Evolutionary conservation across 83 land plant genomes (phyloP), one percentile per base, ranked within the genome.

Genomic region (Diphasiastrum complanatum): DNA sequence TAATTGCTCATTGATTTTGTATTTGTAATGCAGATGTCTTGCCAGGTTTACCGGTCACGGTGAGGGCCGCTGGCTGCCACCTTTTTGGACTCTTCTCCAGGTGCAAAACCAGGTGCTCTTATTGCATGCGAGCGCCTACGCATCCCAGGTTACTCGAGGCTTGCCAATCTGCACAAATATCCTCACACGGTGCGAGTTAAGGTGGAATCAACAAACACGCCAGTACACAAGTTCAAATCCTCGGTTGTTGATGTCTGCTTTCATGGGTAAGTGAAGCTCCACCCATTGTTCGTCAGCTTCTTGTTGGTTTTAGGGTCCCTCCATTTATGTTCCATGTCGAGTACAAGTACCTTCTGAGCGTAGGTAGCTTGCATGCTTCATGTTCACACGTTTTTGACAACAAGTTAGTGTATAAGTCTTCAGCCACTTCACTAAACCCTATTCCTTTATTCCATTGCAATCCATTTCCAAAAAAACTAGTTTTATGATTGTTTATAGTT

Each of bases 1-100:
- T n/a, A n/a, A n/a, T n/a, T n/a, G n/a, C n/a, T n/a, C n/a, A n/a
- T n/a, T n/a, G n/a, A n/a, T n/a, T n/a, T n/a, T n/a, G n/a, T n/a
- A n/a, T n/a, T n/a, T n/a, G n/a, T n/a, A n/a, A n/a, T n/a, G n/a
- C 65, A 63, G 73, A 63, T 52, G 57, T 61, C 47, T 10, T 33
- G 0, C 51, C 61, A 29, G 57, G 57, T 29, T 26, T 1, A n/a
- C 41, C 57, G 14, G 5, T 33, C 11, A 50, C 73, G 20, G 3
- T 69, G 49, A 45, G 59, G n/a, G 2, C 66, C 56, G 10, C n/a
- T 65, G 5, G 29, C 66, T 5, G 74, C 49, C 4, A 53, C 49
- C 11, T 71, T 64, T 55, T 51, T 71, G 59, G 74, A 64, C 34
- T 35, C 41, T 16, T 71, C 74, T 2, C 74, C 74, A 3, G 74